Conservation (phyloP, 495 filamentous ascomycete species). For the Xylaria venustula region DNA sequence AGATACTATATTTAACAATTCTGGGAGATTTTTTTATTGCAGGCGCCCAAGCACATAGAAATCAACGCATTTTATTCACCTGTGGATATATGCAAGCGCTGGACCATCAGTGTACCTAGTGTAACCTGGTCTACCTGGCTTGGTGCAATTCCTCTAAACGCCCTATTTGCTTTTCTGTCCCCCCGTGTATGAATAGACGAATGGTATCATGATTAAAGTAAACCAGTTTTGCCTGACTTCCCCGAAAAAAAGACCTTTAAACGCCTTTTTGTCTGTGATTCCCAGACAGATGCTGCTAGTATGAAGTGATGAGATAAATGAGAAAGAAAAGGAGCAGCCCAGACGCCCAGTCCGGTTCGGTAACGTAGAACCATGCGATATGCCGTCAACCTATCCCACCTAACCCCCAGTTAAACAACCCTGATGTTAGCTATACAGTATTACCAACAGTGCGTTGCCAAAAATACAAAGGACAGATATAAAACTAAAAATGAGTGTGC, state of each 20-base stretch:
- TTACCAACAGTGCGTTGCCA: neutral
- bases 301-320: neutral
- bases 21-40: too few species aligned
- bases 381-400: neutral
- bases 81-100: too few species aligned
- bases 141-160: neutral
- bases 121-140: too few species aligned
- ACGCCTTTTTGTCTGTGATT: conserved; percentile 9
- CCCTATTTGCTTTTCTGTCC: neutral
- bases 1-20: too few species aligned
- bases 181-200: neutral
- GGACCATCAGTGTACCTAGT: too few species aligned
- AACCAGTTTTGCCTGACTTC: neutral
- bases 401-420: neutral
- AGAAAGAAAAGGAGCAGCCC: neutral
- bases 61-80: too few species aligned
- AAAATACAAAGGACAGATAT: conserved; percentile 21
- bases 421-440: conserved; percentile 1
- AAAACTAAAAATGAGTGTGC: conserved; percentile 20
- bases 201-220: conserved; percentile 4
- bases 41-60: too few species aligned
- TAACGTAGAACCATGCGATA: neutral
- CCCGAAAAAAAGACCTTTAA: neutral
- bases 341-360: neutral
- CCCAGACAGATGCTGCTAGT: conserved; percentile 6